These are phyloP conservation scores for Eucalyptus pauciflora DNA, from an alignment of 345 rosid species.

Conservation along the genomic window DNA sequence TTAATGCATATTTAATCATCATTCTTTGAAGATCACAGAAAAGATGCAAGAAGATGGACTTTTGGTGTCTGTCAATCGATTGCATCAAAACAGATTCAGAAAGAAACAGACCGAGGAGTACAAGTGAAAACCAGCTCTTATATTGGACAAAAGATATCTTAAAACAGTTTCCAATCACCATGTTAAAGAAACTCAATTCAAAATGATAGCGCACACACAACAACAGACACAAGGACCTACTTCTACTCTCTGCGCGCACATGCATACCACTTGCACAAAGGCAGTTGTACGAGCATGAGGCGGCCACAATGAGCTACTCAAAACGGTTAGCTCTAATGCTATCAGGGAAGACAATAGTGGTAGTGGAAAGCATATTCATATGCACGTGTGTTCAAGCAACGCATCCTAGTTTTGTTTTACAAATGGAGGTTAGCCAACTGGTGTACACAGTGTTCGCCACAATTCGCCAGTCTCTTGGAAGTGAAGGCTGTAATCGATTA, in stretches of 20 bases:
- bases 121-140: not conserved
- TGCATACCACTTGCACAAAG: not conserved
- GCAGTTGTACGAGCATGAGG: not conserved
- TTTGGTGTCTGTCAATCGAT: not conserved
- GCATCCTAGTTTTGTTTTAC: not conserved
- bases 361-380: not conserved
- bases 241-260: not conserved
- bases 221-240: not conserved
- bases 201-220: not conserved
- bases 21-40: not conserved
- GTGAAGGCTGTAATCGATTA: not conserved
- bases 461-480: not conserved
- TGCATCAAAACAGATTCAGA: not conserved
- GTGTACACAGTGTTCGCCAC: not conserved
- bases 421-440: not conserved
- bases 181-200: not conserved
- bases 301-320: not conserved
- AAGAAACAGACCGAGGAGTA: not conserved
- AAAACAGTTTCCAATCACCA: not conserved
- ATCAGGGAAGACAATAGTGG: not conserved
- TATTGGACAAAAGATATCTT: not conserved
- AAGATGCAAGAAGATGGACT: not conserved
- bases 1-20: not conserved
- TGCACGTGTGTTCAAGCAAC: not conserved
- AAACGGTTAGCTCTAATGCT: not conserved